Evolutionary conservation across 2,329 filamentous ascomycete genomes (phyloP).

Genomic region (Cladosporium sp.): DNA sequence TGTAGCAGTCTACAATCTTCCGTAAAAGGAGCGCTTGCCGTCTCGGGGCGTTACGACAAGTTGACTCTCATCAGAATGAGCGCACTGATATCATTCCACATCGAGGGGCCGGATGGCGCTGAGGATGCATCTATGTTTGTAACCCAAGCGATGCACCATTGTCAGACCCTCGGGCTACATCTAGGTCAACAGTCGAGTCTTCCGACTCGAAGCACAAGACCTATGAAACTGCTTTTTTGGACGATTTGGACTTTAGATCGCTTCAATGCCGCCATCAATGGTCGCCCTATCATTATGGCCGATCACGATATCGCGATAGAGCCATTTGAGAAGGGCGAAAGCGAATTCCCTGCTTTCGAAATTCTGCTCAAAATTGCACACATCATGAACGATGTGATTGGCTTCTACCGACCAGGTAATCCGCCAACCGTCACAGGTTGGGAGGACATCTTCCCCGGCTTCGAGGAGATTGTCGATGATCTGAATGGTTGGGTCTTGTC

Average conservation of each 20-base stretch:
- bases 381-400: constrained; percentile 45
- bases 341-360: constrained; percentile 44
- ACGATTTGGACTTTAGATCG: constrained; percentile 48
- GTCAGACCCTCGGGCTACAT: constrained; percentile 46
- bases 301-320: constrained; percentile 45
- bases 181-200: constrained; percentile 31
- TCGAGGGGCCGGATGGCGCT: constrained; percentile 44
- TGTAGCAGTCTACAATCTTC: constrained; percentile 42
- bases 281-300: constrained; percentile 45
- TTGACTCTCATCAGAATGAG: constrained; percentile 45
- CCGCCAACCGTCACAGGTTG: constrained; percentile 41
- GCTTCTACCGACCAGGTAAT: constrained; percentile 43
- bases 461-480: constrained; percentile 41
- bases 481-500: constrained; percentile 35
- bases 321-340: constrained; percentile 39
- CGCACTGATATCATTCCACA: constrained; percentile 44
- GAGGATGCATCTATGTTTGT: constrained; percentile 46
- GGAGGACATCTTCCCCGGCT: constrained; percentile 45
- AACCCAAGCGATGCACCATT: constrained; percentile 47
- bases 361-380: constrained; percentile 44
- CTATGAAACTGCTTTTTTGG: constrained; percentile 47
- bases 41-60: constrained; percentile 42
- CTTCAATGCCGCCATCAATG: constrained; percentile 45
- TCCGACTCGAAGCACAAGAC: constrained; percentile 23
- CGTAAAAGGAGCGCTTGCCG: constrained; percentile 38